Evolutionary conservation across 2,329 filamentous ascomycete species (phyloP), one percentile per base, ranked within the genome.

Genomic region (Cucurbitaria berberidis): DNA sequence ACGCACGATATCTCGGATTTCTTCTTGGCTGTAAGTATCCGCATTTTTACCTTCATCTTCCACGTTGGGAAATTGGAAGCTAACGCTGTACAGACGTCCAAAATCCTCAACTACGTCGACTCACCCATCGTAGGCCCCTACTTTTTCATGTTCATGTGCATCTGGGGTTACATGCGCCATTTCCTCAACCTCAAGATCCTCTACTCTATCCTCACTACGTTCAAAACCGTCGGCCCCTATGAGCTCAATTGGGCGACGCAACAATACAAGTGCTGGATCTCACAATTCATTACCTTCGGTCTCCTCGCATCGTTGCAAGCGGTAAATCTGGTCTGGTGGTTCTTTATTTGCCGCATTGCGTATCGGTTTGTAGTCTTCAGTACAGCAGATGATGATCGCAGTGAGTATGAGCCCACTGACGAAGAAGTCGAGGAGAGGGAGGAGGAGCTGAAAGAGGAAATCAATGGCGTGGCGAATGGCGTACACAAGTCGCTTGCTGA

Each of bases 1-100:
- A 96, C 93, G 9, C 91, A 96, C 76, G 93, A 98, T 72, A 90
- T 97, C 57, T 92, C 88, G 55, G 93, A 97, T 75, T 96, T 97
- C 78, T 97, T 97, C 84, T 84, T 97, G 39, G 93, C 93, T 32
- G 90, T 93, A 84, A 77, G 88, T 74, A n/a, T 3, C 4, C n/a
- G 5, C 24, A 26, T 5, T 26, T 26, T 9, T 9, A 26, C 16
- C 16, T 24, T n/a, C n/a, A n/a, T n/a, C n/a, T 11, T 15, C 10
- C 1, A 7, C 9, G 10, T 30, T 2, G 0, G 1, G 1, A 29
- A 10, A 13, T 9, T 13, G 8, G 3, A 35, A 11, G 11, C 45
- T 60, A 22, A 59, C 22, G 8, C 15, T 5, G 6, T 0, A 10
- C 63, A 93, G 89, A 95, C 90, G 1, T 96, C 91, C 56, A 97